A percentile compares a stretch with the other conserved stretches of the same genome.
These are phyloP conservation scores for Rhipidocladum racemiflorum DNA, from an alignment of 176 grass and related monocot species.

Conservation along the genomic window DNA sequence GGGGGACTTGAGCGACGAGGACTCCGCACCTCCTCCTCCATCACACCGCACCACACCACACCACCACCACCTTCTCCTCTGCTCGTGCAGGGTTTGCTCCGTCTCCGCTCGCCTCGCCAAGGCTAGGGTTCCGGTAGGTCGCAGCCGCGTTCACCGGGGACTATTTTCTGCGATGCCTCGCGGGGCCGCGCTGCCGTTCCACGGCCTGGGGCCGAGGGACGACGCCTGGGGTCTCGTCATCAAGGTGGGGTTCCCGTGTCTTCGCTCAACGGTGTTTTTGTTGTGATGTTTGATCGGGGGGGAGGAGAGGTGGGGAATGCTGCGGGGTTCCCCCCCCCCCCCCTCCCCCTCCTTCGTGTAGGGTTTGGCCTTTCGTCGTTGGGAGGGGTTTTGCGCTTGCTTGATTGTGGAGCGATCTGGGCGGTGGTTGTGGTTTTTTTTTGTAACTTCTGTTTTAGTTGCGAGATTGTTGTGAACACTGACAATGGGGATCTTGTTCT, in stretches of 20 bases:
- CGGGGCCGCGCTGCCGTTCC: background rate
- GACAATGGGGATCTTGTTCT: background rate
- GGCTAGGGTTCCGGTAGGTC: background rate
- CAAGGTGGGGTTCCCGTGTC: constrained; percentile 40
- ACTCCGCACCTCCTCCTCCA: no score
- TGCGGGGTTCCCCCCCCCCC: no score
- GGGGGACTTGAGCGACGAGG: background rate
- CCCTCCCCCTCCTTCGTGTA: no score
- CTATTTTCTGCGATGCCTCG: constrained; percentile 23
- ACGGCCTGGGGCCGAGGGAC: background rate
- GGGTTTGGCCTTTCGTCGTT: background rate
- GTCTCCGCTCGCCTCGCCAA: background rate
- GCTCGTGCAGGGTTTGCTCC: background rate
- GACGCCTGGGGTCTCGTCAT: constrained; percentile 43
- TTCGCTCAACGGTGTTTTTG: background rate
- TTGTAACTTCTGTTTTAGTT: background rate
- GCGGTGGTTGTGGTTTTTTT: background rate
- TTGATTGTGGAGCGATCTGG: background rate
- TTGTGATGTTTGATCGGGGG: background rate
- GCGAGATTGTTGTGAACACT: background rate
- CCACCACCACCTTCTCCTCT: background rate
- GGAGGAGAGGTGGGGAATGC: background rate
- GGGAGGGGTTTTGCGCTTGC: background rate
- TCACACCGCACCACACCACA: background rate
- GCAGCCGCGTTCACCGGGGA: background rate